Percentiles rank a stretch among this genome's conserved stretches.
phyloP scores from a whole-genome alignment of 2,329 filamentous ascomycete species.

The Trichoderma breve region DNA sequence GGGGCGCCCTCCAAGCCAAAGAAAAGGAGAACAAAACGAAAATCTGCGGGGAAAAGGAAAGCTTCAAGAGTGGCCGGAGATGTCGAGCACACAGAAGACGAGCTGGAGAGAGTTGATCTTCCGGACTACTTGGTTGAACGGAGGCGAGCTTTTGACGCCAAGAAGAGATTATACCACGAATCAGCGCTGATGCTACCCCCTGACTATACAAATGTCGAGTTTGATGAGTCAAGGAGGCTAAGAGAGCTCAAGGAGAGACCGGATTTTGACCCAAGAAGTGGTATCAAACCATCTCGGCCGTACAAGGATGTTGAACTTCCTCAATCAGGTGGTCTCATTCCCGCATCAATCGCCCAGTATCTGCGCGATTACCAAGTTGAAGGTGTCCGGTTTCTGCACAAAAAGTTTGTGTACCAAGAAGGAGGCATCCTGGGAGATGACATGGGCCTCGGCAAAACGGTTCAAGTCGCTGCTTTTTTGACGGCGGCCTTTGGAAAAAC shows the following conservation, averaged over 20 bases:
- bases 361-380: conserved; percentile 87
- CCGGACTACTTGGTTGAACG: conserved; percentile 72
- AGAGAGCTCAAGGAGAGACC: conserved; percentile 63
- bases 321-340: conserved; percentile 77
- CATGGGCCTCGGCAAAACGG: conserved; percentile 96
- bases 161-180: conserved; percentile 58
- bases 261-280: conserved; percentile 54
- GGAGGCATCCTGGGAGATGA: conserved; percentile 92
- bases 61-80: conserved; percentile 29
- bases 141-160: conserved; percentile 65
- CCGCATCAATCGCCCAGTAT: conserved; percentile 86
- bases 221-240: conserved; percentile 48
- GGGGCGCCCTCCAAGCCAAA: conserved; percentile 57
- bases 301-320: conserved; percentile 75
- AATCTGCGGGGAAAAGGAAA: conserved; percentile 32
- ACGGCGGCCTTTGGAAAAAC: conserved; percentile 93
- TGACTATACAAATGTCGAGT: conserved; percentile 69
- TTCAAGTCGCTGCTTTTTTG: conserved; percentile 91
- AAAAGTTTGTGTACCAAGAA: conserved; percentile 85
- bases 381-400: conserved; percentile 81
- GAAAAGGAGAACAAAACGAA: conserved; percentile 32
- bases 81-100: conserved; percentile 39
- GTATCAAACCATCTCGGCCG: conserved; percentile 62
- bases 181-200: conserved; percentile 75
- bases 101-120: conserved; percentile 55